A percentile compares a stretch with the other conserved stretches of the same genome.
phyloP scores from a whole-genome alignment of 352 stramenopile genomes.

The Phytophthora meadii region DNA sequence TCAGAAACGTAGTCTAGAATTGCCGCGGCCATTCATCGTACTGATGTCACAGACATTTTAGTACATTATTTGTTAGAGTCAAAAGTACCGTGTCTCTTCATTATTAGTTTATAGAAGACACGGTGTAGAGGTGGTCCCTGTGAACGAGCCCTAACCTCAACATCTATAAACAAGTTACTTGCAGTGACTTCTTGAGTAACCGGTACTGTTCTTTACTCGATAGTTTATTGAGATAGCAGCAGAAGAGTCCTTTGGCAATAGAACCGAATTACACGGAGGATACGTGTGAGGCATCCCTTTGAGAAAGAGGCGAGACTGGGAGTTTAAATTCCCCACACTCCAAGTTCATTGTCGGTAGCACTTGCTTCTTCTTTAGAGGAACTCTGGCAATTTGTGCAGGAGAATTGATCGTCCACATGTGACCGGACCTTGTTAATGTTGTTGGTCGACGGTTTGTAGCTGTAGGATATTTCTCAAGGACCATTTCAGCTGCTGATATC shows the following conservation, averaged over 20 bases:
- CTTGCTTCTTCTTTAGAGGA: constrained; percentile 17
- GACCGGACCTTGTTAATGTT: not conserved
- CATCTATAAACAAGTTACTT: constrained; percentile 39
- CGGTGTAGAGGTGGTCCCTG: no score
- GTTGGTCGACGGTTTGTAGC: not conserved
- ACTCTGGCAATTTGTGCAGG: not conserved
- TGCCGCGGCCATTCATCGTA: no score
- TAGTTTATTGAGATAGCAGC: not conserved
- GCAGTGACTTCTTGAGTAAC: constrained; percentile 20
- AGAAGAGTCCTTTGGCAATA: not conserved
- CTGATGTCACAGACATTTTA: no score
- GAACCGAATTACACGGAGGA: not conserved
- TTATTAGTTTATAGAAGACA: no score
- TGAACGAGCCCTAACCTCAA: no score
- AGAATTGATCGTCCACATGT: not conserved
- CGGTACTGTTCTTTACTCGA: constrained; percentile 14
- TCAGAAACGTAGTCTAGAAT: no score
- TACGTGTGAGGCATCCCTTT: not conserved
- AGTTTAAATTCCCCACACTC: not conserved
- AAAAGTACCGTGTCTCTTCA: no score
- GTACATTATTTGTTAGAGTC: no score
- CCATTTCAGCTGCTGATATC: constrained; percentile 9
- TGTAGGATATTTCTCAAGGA: constrained; percentile 2
- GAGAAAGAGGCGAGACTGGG: not conserved
- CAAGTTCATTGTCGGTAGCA: constrained; percentile 22